Conservation (phyloP, 371 early-diverging fungal genomes). For the Mortierella sp. region DNA sequence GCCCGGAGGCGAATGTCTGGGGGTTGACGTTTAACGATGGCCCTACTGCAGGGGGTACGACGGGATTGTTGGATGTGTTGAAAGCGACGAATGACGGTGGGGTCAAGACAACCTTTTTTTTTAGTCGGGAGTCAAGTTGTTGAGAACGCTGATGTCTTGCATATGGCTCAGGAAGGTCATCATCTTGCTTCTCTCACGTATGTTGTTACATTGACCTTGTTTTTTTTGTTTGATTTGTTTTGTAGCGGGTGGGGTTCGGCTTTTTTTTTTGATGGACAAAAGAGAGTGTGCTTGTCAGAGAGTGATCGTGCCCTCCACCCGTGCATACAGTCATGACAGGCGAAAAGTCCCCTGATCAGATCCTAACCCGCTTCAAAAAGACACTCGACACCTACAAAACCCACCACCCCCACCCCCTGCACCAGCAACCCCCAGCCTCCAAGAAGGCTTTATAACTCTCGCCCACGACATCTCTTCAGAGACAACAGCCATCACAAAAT, state of each 20-base stretch:
- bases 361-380: not conserved
- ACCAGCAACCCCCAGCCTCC: not conserved
- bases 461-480: not conserved
- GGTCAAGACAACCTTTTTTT: constrained; percentile 69
- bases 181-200: constrained; percentile 72
- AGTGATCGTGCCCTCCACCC: too few species aligned
- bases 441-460: not conserved
- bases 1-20: constrained; percentile 46
- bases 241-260: too few species aligned
- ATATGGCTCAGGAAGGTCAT: constrained; percentile 51
- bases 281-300: not conserved
- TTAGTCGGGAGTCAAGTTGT: constrained; percentile 68
- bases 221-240: not conserved
- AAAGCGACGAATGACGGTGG: constrained; percentile 61
- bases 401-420: not conserved
- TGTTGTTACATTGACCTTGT: not conserved
- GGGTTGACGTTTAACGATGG: constrained; percentile 72
- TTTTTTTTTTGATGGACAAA: not conserved
- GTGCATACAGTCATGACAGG: too few species aligned
- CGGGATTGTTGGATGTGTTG: constrained; percentile 64
- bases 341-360: not conserved
- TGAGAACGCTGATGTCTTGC: constrained; percentile 63
- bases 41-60: constrained; percentile 59
- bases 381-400: not conserved
- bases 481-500: not conserved